These are phyloP conservation scores for Exserohilum rostratum DNA, from an alignment of 2,329 filamentous ascomycete species.

Conservation along the genomic window DNA sequence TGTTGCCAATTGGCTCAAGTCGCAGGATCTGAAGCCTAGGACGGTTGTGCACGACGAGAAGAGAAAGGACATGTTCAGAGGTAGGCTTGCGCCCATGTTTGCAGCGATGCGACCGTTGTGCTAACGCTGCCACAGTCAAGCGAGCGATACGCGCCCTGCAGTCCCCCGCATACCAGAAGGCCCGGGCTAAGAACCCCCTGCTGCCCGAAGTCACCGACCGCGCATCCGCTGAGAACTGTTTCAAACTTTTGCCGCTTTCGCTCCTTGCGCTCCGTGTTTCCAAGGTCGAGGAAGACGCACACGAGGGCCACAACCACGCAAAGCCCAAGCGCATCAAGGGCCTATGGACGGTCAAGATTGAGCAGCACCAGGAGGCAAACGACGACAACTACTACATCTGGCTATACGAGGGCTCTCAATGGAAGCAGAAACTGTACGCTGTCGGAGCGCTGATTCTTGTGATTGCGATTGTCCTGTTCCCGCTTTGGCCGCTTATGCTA, in stretches of 20 bases:
- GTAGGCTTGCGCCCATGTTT: conserved; percentile 54
- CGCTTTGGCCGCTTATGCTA: conserved; percentile 90
- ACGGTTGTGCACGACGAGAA: conserved; percentile 95
- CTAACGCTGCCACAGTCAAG: conserved; percentile 70
- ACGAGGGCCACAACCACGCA: conserved; percentile 63
- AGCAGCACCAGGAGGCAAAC: conserved; percentile 88
- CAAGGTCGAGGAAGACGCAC: conserved; percentile 79
- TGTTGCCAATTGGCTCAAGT: conserved; percentile 83
- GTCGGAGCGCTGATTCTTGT: conserved; percentile 80
- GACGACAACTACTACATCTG: conserved; percentile 95
- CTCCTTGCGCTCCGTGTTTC: conserved; percentile 89
- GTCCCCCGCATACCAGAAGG: conserved; percentile 88
- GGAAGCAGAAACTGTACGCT: conserved; percentile 92
- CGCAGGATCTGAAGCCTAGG: conserved; percentile 84
- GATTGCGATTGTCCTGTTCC: conserved; percentile 91
- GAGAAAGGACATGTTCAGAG: conserved; percentile 97
- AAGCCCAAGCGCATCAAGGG: conserved; percentile 87
- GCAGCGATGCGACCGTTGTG: neutral
- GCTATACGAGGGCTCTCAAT: conserved; percentile 92
- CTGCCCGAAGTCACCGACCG: conserved; percentile 89
- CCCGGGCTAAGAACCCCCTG: conserved; percentile 83
- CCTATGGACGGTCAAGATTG: conserved; percentile 92
- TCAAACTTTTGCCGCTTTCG: conserved; percentile 93
- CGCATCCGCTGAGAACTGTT: conserved; percentile 86
- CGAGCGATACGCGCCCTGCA: conserved; percentile 89